These are phyloP conservation scores for Phytophthora hybrid DNA, from an alignment of 352 stramenopile species.

Conservation along the genomic window DNA sequence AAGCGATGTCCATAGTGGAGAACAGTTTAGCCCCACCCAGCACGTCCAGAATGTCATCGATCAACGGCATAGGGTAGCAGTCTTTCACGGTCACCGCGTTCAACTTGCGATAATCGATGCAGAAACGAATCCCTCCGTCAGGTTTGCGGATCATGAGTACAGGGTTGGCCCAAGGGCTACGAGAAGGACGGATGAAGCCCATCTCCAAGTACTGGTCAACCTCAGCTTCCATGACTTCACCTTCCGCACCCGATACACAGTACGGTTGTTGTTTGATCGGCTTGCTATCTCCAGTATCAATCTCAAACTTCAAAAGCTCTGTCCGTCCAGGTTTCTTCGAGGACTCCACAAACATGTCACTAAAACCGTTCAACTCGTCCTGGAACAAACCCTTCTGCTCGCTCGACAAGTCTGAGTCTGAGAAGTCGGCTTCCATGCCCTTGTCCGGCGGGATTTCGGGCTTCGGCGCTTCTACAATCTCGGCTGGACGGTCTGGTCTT, in stretches of 20 bases:
- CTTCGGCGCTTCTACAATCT: too few relatives aligned
- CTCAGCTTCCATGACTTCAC: constrained; percentile 13
- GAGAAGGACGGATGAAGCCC: background rate
- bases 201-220: constrained; percentile 10
- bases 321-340: constrained; percentile 8
- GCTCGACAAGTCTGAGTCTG: background rate
- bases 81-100: constrained; percentile 16
- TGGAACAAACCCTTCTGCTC: background rate
- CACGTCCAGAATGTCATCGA: constrained; percentile 24
- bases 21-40: constrained; percentile 3
- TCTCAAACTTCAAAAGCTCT: constrained; percentile 11
- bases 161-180: constrained; percentile 1
- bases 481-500: background rate
- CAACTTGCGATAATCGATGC: constrained; percentile 19
- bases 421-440: background rate
- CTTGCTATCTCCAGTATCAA: constrained; percentile 1
- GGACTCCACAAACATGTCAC: constrained; percentile 9
- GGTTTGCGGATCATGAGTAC: background rate
- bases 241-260: constrained; percentile 12
- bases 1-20: background rate
- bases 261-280: constrained; percentile 20
- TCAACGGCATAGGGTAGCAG: constrained; percentile 14
- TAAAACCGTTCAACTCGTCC: background rate
- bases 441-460: background rate
- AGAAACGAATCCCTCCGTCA: constrained; percentile 11